Evolutionary conservation across 257 asterid genomes (phyloP), one percentile per base, ranked within the genome.

Genomic region (Salvia hispanica): DNA sequence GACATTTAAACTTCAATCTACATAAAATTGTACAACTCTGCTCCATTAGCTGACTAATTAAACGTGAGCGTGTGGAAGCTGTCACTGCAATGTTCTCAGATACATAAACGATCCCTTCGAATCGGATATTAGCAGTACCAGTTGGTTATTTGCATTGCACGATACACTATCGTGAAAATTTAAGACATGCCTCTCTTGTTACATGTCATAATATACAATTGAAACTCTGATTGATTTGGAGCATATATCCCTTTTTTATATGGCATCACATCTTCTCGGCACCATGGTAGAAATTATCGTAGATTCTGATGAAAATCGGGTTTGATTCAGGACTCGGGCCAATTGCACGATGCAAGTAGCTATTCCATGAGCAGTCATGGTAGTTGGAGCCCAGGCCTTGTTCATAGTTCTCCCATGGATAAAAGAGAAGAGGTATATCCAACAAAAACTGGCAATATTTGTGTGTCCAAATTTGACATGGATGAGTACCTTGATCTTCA

Each of bases 311-410:
- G 54, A 55, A 57, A 62, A 62, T 60, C 7, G 0, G 43, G 21
- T 71, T 25, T 58, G 28, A 9, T 73, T 44, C 72, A 88, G 96
- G 95, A 71, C 12, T 56, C 15, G 15, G 33, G 51, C 31, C 52
- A 61, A 40, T 54, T 67, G 46, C 72, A 69, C 13, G 88, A 79
- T 36, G 75, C 63, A 2, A 64, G 82, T 79, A 47, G 74, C 69
- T 69, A 77, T 75, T 76, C 95, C 42, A 39, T 64, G 62, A 83
- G 95, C 84, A 85, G 95, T 69, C 81, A 67, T n/a, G 95, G 88
- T 54, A 88, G 97, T 77, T 88, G 88, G 84, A 86, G 82, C 61
- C 84, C 84, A 0, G 85, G 79, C 53, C 33, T 66, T 45, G 62
- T 70, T 47, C 66, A 9, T 64, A 74, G 63, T 31, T 71, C 69